Evolutionary conservation across 2,329 filamentous ascomycete genomes (phyloP), one percentile per base, ranked within the genome.

Genomic region (Myriosclerotinia scirpicola): DNA sequence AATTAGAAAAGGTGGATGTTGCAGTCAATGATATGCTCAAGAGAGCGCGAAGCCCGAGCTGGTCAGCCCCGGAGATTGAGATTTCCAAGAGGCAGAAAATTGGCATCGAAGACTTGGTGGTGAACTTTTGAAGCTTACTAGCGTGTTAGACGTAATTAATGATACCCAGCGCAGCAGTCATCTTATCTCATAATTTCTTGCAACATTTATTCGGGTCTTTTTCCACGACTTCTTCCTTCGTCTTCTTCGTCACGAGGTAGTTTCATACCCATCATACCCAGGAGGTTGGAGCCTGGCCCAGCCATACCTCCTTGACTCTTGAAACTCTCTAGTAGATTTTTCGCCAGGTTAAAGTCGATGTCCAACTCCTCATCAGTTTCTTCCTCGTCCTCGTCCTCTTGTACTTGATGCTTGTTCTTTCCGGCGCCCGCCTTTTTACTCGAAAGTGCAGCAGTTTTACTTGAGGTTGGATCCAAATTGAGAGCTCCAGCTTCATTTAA

Each of bases 251-350:
- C 92, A 68, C 90, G 84, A 0, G 94, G 94, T 67, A 97, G 81
- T 52, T 86, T 84, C 71, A 97, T 81, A 0, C 93, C 93, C 89
- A 98, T 90, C 79, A 96, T 85, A 8, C 88, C 89, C 74, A 99
- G 83, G 68, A 99, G 81, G 76, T 97, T 98, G 0, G 93, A 88
- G 2, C 91, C 90, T 0, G 95, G 95, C 0, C 95, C 95, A 42
- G 92, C 83, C 81, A 90, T 86, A 15, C 95, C 95, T 22, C 83
- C 92, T 77, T 98, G 94, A 20, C 91, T 89, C 75, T 96, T 96
- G 79, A 99, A 93, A 73, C 92, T 94, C 77, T 97, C 92, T 1
- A 99, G 81, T 65, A 99, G 81, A 74, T 98, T 98, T 77, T 90
- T 92, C 22, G 91, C 93, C 34, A 99, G 82, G 69, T 95, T 94